phyloP scores from a whole-genome alignment of 2,329 filamentous ascomycete species.

The Alternaria gansuensis region DNA sequence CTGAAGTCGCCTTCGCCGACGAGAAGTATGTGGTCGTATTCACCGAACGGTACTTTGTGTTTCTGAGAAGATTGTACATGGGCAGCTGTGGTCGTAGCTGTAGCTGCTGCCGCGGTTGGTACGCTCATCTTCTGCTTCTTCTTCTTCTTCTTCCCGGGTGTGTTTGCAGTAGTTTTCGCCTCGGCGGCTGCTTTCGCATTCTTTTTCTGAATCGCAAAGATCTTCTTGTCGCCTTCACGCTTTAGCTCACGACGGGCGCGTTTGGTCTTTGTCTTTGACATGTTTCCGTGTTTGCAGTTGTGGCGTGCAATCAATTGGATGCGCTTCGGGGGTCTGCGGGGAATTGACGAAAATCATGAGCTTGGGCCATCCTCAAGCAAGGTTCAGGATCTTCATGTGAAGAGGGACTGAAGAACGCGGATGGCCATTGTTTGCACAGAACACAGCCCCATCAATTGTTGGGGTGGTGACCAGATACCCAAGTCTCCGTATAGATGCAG shows the following conservation, averaged over 20 bases:
- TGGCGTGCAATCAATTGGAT: constrained; percentile 13
- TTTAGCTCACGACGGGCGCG: constrained; percentile 47
- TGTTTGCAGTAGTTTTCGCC: constrained; percentile 21
- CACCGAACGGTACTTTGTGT: constrained; percentile 69
- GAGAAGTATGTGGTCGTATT: constrained; percentile 74
- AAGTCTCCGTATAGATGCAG: constrained; percentile 7
- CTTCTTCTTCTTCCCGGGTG: constrained; percentile 28
- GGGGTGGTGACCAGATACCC: background rate
- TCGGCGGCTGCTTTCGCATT: constrained; percentile 29
- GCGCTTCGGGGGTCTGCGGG: constrained; percentile 33
- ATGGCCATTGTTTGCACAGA: background rate
- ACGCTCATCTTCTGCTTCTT: constrained; percentile 27
- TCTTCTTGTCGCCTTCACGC: constrained; percentile 44
- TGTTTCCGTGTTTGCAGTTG: constrained; percentile 17
- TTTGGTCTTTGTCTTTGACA: constrained; percentile 51
- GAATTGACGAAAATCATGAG: constrained; percentile 31
- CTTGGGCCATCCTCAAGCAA: constrained; percentile 32
- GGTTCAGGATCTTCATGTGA: constrained; percentile 24
- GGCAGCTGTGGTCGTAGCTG: constrained; percentile 23
- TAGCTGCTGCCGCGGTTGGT: constrained; percentile 13
- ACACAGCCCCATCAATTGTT: background rate
- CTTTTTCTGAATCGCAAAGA: constrained; percentile 39
- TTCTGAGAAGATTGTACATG: constrained; percentile 11
- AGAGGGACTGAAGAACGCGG: background rate
- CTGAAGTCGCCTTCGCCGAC: constrained; percentile 83